Evolutionary conservation across 192 early-diverging fungal species (phyloP).

Genomic region (Backusella circina): DNA sequence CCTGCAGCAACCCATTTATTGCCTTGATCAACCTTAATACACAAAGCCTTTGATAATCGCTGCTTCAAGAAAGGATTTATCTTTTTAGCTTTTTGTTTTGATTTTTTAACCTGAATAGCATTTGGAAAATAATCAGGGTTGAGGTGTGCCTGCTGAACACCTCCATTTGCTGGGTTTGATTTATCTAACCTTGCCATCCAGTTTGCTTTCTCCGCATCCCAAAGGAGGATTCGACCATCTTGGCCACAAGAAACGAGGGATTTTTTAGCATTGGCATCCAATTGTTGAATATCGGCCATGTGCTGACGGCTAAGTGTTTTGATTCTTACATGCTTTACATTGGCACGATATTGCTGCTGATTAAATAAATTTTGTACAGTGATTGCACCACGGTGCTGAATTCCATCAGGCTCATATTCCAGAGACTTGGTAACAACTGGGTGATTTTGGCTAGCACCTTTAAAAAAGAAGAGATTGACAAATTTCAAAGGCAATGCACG

Average conservation of each 20-base stretch:
- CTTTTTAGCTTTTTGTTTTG: background rate
- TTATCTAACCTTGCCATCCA: constrained; percentile 33
- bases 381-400: constrained; percentile 25
- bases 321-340: constrained; percentile 14
- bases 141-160: background rate
- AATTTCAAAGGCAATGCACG: background rate
- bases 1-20: constrained; percentile 31
- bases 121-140: background rate
- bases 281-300: constrained; percentile 20
- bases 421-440: background rate
- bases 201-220: constrained; percentile 17
- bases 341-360: constrained; percentile 11
- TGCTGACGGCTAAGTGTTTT: constrained; percentile 24
- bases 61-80: background rate
- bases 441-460: constrained; percentile 3
- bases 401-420: constrained; percentile 23
- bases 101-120: background rate
- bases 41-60: background rate
- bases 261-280: constrained; percentile 21
- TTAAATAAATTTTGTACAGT: constrained; percentile 16
- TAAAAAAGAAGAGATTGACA: background rate
- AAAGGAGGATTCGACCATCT: constrained; percentile 32
- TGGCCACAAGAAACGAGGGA: constrained; percentile 27
- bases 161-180: background rate
- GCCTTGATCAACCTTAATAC: constrained; percentile 22